Evolutionary conservation across 257 asterid species (phyloP), one percentile per base, ranked within the genome.

Genomic region (Eucommia ulmoides): DNA sequence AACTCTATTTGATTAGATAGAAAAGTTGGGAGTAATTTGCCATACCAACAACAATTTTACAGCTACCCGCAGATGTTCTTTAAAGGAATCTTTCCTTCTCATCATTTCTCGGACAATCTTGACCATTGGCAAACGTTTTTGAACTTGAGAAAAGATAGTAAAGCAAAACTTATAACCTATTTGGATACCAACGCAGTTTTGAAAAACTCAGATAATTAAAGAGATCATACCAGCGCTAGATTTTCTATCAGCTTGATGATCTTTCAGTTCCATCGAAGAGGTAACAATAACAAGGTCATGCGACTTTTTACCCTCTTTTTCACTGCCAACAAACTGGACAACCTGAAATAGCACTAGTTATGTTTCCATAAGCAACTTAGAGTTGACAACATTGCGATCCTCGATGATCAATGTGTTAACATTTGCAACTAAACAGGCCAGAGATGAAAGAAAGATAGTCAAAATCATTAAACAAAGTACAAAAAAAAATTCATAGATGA

Each of bases 11-110:
- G 46, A 62, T 20, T 14, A 20, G 50, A 41, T 23, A 64, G 49
- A 42, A 2, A 42, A 42, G 48, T 35, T 38, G 49, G 50, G 35
- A 33, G 22, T 51, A 22, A 35, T 46, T 18, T 23, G 20, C 57
- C 61, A 53, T 63, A 85, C 95, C 82, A 56, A 62, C 38, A 71
- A 60, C 45, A 67, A 67, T 58, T 59, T 66, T 20, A 72, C 65
- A 45, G 81, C 73, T 66, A 60, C 60, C 51, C 66, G 62, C 57
- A 88, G 77, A 61, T 65, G 25, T 49, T 68, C 66, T 67, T 50
- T 63, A 64, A 83, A 74, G 59, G 80, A 63, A 58, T 60, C 63
- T 63, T 77, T 84, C 66, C 93, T 73, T 69, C 68, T 81, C 78
- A 68, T 79, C 75, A 75, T 74, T 26, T 78, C 71, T 56, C 45